phyloP scores from a whole-genome alignment of 169 alveolate species.

The Besnoitia besnoiti region DNA sequence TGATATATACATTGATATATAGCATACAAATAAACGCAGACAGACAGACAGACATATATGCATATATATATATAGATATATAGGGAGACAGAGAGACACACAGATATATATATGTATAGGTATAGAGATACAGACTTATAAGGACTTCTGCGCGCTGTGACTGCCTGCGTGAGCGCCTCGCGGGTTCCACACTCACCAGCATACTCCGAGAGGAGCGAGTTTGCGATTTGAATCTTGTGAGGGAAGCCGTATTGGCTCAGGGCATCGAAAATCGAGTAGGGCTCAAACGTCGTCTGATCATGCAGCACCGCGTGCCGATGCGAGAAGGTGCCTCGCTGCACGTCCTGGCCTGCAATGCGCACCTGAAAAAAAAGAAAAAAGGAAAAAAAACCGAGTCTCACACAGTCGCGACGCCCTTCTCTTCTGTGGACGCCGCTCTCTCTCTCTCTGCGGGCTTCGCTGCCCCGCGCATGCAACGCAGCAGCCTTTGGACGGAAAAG shows the following conservation, averaged over 20 bases:
- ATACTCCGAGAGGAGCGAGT: constrained; percentile 91
- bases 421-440: no score
- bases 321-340: constrained; percentile 96
- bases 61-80: neutral
- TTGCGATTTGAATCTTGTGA: constrained; percentile 74
- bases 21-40: neutral
- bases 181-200: constrained; percentile 70
- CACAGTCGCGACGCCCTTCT: no score
- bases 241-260: constrained; percentile 50
- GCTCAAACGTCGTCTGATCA: constrained; percentile 78
- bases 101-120: neutral
- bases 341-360: constrained; percentile 94
- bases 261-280: constrained; percentile 47
- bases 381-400: neutral
- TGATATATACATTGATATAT: neutral
- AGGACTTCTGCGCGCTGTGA: neutral
- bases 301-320: constrained; percentile 95
- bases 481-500: no score
- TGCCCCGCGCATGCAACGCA: no score
- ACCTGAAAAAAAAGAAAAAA: constrained; percentile 66
- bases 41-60: neutral
- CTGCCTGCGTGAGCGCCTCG: neutral
- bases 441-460: no score
- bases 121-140: neutral
- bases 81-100: neutral